These are phyloP conservation scores for Citrus australasica DNA, from an alignment of 345 rosid genomes.

Conservation along the genomic window DNA sequence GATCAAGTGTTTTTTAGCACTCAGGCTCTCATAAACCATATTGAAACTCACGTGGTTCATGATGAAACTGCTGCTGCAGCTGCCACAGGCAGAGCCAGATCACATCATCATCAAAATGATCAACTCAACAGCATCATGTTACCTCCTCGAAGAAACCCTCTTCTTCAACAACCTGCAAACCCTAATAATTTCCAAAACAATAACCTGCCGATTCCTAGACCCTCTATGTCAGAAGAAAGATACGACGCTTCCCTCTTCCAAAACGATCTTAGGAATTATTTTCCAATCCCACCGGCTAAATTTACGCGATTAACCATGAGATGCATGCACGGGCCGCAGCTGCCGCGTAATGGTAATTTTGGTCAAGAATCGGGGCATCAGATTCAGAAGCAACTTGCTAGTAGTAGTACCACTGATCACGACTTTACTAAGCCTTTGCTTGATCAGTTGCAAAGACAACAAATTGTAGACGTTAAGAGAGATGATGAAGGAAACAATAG, in stretches of 20 bases:
- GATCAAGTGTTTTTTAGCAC: slow-evolving; percentile 21
- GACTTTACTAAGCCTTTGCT: slow-evolving; percentile 23
- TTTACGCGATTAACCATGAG: no score
- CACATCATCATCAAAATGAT: not conserved
- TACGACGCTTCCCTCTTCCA: no score
- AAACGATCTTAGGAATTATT: no score
- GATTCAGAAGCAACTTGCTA: not conserved
- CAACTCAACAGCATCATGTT: not conserved
- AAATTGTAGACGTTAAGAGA: not conserved
- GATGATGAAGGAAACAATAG: not conserved
- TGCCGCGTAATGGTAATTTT: not conserved
- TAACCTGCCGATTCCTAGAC: no score
- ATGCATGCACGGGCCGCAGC: not conserved
- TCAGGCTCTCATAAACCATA: slow-evolving; percentile 26
- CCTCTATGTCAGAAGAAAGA: no score
- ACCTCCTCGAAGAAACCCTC: not conserved
- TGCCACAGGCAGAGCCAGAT: not conserved
- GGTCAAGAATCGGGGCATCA: not conserved
- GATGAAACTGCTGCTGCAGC: not conserved
- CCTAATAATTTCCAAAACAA: no score
- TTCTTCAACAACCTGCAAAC: no score
- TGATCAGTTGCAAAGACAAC: slow-evolving; percentile 14
- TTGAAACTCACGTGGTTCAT: slow-evolving; percentile 14
- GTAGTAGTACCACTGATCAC: not conserved
- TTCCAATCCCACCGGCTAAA: no score